Conservation (phyloP, 2,329 filamentous ascomycete species). For the Colletotrichum echinochloae region DNA sequence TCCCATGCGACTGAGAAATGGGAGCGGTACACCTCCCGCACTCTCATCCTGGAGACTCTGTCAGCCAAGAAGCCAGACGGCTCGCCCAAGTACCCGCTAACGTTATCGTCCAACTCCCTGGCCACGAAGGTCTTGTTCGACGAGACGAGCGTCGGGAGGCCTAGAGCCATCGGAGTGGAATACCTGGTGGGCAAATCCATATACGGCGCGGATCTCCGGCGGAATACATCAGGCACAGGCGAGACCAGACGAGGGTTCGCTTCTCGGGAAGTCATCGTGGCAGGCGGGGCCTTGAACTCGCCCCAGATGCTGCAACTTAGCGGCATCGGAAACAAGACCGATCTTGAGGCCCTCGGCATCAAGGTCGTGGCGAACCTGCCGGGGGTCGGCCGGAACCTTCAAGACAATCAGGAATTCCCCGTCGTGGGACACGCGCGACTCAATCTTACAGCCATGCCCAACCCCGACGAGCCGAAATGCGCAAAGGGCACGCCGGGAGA, state of each 20-base stretch:
- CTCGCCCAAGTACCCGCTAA: slow-evolving; percentile 59
- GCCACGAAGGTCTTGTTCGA: slow-evolving; percentile 55
- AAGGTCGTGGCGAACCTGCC: slow-evolving; percentile 66
- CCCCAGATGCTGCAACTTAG: slow-evolving; percentile 60
- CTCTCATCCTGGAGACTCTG: slow-evolving; percentile 45
- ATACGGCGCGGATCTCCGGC: slow-evolving; percentile 54
- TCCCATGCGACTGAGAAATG: neutral
- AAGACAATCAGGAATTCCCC: slow-evolving; percentile 56
- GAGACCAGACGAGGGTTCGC: slow-evolving; percentile 46
- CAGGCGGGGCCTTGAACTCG: slow-evolving; percentile 60
- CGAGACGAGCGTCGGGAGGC: neutral
- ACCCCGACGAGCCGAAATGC: slow-evolving; percentile 43
- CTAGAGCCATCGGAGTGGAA: slow-evolving; percentile 55
- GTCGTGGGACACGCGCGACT: slow-evolving; percentile 45
- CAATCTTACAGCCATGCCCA: slow-evolving; percentile 46
- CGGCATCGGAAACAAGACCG: slow-evolving; percentile 54
- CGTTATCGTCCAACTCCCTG: slow-evolving; percentile 51
- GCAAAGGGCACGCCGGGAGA: slow-evolving; percentile 50
- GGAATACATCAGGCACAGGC: slow-evolving; percentile 45
- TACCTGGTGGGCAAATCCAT: slow-evolving; percentile 51
- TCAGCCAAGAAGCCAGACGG: slow-evolving; percentile 57
- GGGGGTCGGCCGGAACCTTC: slow-evolving; percentile 70
- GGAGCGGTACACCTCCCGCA: slow-evolving; percentile 25
- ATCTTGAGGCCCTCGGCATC: slow-evolving; percentile 60
- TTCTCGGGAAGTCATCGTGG: slow-evolving; percentile 59